Base-by-base conservation (phyloP, 176 grass and related monocot genomes). In the Avena insularis region DNA sequence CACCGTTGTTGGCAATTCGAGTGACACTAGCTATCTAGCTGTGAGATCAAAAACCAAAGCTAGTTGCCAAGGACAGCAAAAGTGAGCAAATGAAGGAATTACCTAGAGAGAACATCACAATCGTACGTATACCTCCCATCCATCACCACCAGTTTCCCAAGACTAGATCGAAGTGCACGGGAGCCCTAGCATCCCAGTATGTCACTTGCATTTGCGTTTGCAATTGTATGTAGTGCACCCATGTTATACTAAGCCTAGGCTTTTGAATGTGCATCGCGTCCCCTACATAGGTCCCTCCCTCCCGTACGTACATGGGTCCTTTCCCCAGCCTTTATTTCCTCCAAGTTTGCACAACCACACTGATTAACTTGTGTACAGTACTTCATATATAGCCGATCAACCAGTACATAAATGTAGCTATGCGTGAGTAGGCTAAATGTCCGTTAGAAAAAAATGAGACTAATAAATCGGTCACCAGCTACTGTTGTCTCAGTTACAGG, bases 191-290 rank as follows among this genome's bases (percentile, higher is more conserved):
- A 79, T 61, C 69, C 61, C 66, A 79, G 66, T 87, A 67, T 51
- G 35, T 77, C 29, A 8, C 77, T 81, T 88, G 69, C 20, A 70
- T 16, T 16, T 88, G 54, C 75, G 76, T 36, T 57, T 80, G 27
- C 85, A 84, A 61, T 49, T 46, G 27, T 74, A 69, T 50, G 58
- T 61, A 20, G 64, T 36, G 53, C 15, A 16, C 20, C 74, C 75
- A 88, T 88, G 81, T 84, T 68, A 81, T 81, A 84, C 81, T 84
- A 91, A 68, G 76, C 49, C 68, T 84, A 88, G 67, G 79, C 20
- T 69, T 85, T 88, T 80, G 67, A 65, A 65, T 66, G 59, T 77
- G 73, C 45, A 77, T 77, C 46, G 20, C 40, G 50, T 79, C 48
- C 69, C 75, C 20, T 67, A 88, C 35, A 35, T 56, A 84, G 70